Conservation (phyloP, 225 moss, liverwort and hornwort species). For the Straminergon stramineum region DNA sequence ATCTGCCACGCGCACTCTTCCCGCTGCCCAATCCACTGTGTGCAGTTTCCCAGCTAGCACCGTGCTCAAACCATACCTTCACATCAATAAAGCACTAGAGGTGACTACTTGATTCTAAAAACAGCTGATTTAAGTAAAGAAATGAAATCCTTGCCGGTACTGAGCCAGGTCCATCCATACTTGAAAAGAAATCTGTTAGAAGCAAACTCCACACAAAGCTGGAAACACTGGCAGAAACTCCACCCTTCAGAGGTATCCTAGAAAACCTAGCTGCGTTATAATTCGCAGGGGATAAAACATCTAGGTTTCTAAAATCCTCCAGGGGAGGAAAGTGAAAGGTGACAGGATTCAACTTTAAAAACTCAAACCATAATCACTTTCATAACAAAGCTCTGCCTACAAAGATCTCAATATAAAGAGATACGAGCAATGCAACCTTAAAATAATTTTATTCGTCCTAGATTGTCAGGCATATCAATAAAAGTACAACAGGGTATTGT, state of each 20-base stretch:
- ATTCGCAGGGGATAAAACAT: not conserved
- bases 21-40: conserved; percentile 58
- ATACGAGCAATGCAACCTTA: not conserved
- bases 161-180: not conserved
- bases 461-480: not conserved
- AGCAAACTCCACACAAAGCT: not conserved
- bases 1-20: conserved; percentile 46
- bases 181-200: no score
- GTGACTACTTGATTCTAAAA: not conserved
- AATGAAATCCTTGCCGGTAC: not conserved
- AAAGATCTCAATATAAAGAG: not conserved
- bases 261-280: not conserved
- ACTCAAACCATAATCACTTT: not conserved
- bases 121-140: not conserved
- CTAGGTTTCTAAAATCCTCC: not conserved
- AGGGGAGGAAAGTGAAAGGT: not conserved
- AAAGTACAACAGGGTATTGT: not conserved
- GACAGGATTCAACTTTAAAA: not conserved
- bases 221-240: not conserved
- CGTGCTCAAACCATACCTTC: conserved; percentile 58
- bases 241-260: not conserved
- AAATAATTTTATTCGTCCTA: not conserved
- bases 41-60: conserved; percentile 48
- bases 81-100: not conserved
- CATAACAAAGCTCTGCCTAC: not conserved